Evolutionary conservation across 495 filamentous ascomycete genomes (phyloP).

Genomic region (Antarctomyces pellizariae): DNA sequence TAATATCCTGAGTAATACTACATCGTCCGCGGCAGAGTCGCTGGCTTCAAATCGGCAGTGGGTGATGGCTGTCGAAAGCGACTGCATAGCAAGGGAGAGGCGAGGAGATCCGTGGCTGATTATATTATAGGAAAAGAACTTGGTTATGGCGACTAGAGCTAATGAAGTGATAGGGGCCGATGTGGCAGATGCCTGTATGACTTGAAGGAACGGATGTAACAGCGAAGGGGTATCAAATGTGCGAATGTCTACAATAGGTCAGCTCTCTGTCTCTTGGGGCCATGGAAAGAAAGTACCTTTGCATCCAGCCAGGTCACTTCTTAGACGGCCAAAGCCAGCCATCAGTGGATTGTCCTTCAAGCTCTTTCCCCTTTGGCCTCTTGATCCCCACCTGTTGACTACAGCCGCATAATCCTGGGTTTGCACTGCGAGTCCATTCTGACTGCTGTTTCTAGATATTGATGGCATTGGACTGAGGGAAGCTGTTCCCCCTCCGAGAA

Average conservation of each 20-base stretch:
- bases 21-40: conserved; percentile 83
- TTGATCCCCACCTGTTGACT: conserved; percentile 55
- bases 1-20: conserved; percentile 77
- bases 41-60: conserved; percentile 96
- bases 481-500: conserved; percentile 63
- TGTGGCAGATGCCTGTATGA: conserved; percentile 89
- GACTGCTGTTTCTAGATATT: conserved; percentile 11
- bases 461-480: conserved; percentile 18
- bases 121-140: conserved; percentile 89
- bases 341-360: conserved; percentile 97
- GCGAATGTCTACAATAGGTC: conserved; percentile 42
- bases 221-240: conserved; percentile 75
- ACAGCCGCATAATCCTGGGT: conserved; percentile 23
- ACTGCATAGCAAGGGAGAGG: conserved; percentile 78
- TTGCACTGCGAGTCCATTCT: conserved; percentile 9
- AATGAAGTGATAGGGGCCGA: conserved; percentile 91
- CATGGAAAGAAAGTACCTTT: conserved; percentile 29
- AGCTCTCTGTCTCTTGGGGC: not conserved
- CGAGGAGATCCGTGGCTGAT: conserved; percentile 62
- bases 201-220: conserved; percentile 87
- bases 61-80: conserved; percentile 82
- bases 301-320: conserved; percentile 75
- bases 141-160: conserved; percentile 84
- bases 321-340: conserved; percentile 73
- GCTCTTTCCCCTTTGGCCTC: conserved; percentile 94